Percentiles rank a stretch among this genome's conserved stretches.
phyloP scores from a whole-genome alignment of 345 rosid species.

The Lumnitzera littorea region DNA sequence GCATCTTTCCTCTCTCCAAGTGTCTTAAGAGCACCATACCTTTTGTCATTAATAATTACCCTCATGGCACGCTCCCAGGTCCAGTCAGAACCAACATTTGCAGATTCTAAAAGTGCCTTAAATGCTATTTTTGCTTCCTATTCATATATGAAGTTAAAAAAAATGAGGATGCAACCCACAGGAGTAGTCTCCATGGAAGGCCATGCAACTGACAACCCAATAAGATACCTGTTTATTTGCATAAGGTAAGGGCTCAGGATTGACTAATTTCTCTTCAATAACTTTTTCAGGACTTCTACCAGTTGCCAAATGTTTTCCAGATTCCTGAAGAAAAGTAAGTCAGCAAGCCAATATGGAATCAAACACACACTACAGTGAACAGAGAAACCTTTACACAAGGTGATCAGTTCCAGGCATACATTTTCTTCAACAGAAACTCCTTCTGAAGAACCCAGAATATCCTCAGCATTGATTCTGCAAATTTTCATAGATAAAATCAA shows the following conservation, averaged over 20 bases:
- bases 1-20: constrained; percentile 96
- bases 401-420: constrained; percentile 2
- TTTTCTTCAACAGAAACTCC: constrained; percentile 26
- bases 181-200: constrained; percentile 9
- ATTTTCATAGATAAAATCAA: neutral
- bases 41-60: constrained; percentile 73
- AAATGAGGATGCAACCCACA: constrained; percentile 5
- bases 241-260: constrained; percentile 44
- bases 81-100: constrained; percentile 87
- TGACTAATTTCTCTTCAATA: constrained; percentile 51
- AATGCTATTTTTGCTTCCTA: constrained; percentile 87
- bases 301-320: constrained; percentile 27
- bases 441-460: constrained; percentile 25
- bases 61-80: constrained; percentile 99
- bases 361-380: neutral
- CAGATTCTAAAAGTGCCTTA: constrained; percentile 72
- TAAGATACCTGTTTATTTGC: constrained; percentile 57
- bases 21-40: constrained; percentile 85
- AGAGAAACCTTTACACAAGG: neutral
- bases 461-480: constrained; percentile 27
- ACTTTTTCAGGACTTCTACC: constrained; percentile 31
- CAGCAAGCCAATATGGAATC: constrained; percentile 5
- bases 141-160: neutral
- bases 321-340: constrained; percentile 31
- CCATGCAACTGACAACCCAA: constrained; percentile 6